phyloP scores from a whole-genome alignment of 2,329 filamentous ascomycete genomes.

The Scortechinia acanthostroma region DNA sequence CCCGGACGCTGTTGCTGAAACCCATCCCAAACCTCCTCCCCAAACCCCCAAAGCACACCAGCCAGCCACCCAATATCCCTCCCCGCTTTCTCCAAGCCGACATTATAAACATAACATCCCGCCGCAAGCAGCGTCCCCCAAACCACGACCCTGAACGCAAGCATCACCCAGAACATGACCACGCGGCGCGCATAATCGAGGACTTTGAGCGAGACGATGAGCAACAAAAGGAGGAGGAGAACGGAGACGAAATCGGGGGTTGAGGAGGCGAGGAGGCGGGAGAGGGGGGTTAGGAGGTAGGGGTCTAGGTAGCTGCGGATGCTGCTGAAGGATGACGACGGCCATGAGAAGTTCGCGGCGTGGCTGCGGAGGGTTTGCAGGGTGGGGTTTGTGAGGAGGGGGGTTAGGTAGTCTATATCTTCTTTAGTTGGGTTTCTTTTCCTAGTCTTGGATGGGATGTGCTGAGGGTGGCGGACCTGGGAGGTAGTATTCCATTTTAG shows the following conservation, averaged over 20 bases:
- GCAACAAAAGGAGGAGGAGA: slow-evolving; percentile 34
- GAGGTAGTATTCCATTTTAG: no score
- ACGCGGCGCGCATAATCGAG: slow-evolving; percentile 64
- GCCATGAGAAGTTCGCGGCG: slow-evolving; percentile 25
- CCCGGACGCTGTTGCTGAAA: slow-evolving; percentile 44
- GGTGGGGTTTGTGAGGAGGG: slow-evolving; percentile 8
- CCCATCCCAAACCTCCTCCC: slow-evolving; percentile 35
- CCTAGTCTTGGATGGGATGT: no score
- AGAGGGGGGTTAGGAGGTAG: slow-evolving; percentile 32
- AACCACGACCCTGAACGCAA: slow-evolving; percentile 55
- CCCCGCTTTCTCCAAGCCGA: slow-evolving; percentile 58
- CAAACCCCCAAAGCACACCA: slow-evolving; percentile 28
- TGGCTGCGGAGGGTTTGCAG: slow-evolving; percentile 31
- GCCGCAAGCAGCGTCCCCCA: slow-evolving; percentile 52
- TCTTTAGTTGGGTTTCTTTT: no score
- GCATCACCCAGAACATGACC: slow-evolving; percentile 70
- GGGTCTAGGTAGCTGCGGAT: slow-evolving; percentile 38
- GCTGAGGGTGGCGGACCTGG: no score
- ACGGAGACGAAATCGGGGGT: slow-evolving; percentile 17
- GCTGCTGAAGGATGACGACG: background rate
- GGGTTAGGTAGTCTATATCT: background rate
- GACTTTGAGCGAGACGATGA: slow-evolving; percentile 58
- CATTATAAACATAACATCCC: slow-evolving; percentile 50
- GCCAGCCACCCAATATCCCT: no score
- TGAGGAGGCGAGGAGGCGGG: slow-evolving; percentile 26